A percentile compares a stretch with the other conserved stretches of the same genome.
These are phyloP conservation scores for Chlorociboria aeruginascens DNA, from an alignment of 495 filamentous ascomycete genomes.

Conservation along the genomic window DNA sequence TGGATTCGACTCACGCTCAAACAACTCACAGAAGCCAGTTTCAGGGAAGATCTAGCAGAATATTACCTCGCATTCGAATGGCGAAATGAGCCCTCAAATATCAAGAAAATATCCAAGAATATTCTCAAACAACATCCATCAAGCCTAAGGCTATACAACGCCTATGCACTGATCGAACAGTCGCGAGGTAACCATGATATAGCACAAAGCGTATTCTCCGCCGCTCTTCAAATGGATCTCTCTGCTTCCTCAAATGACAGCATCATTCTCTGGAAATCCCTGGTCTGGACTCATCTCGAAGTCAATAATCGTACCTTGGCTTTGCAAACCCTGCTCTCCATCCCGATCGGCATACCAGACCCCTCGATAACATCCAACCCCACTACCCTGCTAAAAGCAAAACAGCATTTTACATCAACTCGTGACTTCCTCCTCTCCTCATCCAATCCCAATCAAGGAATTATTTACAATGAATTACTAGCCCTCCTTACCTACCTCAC, in stretches of 20 bases:
- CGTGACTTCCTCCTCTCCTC: constrained; percentile 45
- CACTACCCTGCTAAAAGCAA: constrained; percentile 38
- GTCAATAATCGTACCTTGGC: constrained; percentile 31
- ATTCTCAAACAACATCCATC: constrained; percentile 56
- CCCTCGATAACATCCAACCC: constrained; percentile 12
- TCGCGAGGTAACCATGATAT: constrained; percentile 38
- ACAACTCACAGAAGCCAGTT: constrained; percentile 32
- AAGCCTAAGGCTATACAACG: constrained; percentile 61
- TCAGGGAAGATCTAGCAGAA: constrained; percentile 47
- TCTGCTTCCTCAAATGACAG: constrained; percentile 21
- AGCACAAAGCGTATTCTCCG: constrained; percentile 53
- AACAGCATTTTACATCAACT: constrained; percentile 41
- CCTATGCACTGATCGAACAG: constrained; percentile 63
- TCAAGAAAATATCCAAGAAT: constrained; percentile 58
- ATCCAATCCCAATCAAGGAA: constrained; percentile 29
- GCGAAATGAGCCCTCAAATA: constrained; percentile 38
- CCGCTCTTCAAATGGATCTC: constrained; percentile 46
- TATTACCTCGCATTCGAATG: constrained; percentile 63
- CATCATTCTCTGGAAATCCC: constrained; percentile 54
- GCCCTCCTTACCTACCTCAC: constrained; percentile 54
- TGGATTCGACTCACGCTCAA: constrained; percentile 30
- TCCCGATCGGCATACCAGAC: constrained; percentile 17
- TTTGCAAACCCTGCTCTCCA: constrained; percentile 20
- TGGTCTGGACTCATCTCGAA: constrained; percentile 58
- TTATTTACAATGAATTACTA: constrained; percentile 44